Percentiles rank a stretch among this genome's conserved stretches.
phyloP scores from a whole-genome alignment of 495 filamentous ascomycete species.

The Aspergillus taichungensis region DNA sequence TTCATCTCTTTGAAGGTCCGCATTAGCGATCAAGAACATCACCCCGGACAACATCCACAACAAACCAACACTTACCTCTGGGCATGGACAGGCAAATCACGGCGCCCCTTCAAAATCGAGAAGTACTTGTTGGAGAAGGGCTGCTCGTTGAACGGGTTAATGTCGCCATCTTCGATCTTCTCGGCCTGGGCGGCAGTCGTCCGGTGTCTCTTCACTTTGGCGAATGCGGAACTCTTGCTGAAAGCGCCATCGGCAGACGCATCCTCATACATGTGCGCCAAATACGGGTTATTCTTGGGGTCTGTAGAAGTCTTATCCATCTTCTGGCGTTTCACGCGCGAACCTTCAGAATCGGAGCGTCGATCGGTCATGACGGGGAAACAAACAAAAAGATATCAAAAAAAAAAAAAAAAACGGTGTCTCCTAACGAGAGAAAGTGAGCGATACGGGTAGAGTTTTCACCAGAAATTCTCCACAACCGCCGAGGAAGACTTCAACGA shows the following conservation, averaged over 20 bases:
- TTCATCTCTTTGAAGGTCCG: conserved; percentile 55
- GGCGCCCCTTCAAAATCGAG: conserved; percentile 71
- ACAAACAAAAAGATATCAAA: neutral
- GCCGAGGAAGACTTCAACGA: neutral
- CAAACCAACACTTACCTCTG: conserved; percentile 55
- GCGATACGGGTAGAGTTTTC: conserved; percentile 1
- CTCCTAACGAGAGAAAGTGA: conserved; percentile 13
- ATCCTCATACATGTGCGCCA: conserved; percentile 76
- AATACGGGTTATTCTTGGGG: conserved; percentile 68
- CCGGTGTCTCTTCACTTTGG: conserved; percentile 62
- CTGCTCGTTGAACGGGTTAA: conserved; percentile 74
- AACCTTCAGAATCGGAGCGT: conserved; percentile 32
- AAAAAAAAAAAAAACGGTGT: conserved; percentile 4
- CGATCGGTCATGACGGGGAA: conserved; percentile 31
- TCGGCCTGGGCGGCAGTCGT: conserved; percentile 71
- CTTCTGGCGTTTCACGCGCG: conserved; percentile 42
- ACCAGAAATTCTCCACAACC: too few relatives aligned
- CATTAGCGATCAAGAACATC: neutral
- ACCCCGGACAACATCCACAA: neutral
- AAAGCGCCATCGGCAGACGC: conserved; percentile 20
- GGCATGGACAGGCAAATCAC: conserved; percentile 79
- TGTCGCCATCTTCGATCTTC: conserved; percentile 68
- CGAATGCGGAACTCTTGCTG: conserved; percentile 42
- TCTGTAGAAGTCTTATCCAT: conserved; percentile 39
- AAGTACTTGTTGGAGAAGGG: conserved; percentile 78